Conservation (phyloP, 2,329 filamentous ascomycete genomes). For the Aspergillus sp. region DNA sequence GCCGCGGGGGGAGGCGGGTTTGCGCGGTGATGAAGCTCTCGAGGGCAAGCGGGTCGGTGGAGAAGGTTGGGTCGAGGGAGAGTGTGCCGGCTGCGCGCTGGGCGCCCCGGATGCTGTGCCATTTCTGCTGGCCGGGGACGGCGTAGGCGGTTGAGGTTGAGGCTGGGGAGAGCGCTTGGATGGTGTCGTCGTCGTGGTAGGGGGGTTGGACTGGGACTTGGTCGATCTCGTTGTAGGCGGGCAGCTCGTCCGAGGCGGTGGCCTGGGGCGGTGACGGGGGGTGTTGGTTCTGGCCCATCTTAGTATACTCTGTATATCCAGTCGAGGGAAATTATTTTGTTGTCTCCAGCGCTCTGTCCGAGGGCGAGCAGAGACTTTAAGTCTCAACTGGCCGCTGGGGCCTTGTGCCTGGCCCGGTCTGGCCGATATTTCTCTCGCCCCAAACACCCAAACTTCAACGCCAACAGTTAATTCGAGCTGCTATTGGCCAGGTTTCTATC, state of each 20-base stretch:
- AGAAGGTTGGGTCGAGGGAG: slow-evolving; percentile 12
- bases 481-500: too few species aligned
- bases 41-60: slow-evolving; percentile 29
- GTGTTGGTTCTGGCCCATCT: slow-evolving; percentile 2
- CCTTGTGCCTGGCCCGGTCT: too few species aligned
- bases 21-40: slow-evolving; percentile 43
- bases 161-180: not conserved
- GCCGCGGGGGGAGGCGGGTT: slow-evolving; percentile 50
- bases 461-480: too few species aligned
- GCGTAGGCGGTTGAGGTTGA: not conserved
- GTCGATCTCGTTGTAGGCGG: slow-evolving; percentile 1
- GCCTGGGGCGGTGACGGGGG: not conserved
- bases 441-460: too few species aligned
- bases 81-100: slow-evolving; percentile 1
- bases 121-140: slow-evolving; percentile 5
- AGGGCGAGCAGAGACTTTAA: too few species aligned
- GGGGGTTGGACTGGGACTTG: not conserved
- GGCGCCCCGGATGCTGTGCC: slow-evolving; percentile 7
- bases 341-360: too few species aligned
- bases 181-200: not conserved
- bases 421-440: too few species aligned
- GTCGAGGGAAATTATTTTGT: too few species aligned
- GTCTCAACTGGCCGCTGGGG: too few species aligned
- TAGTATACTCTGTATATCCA: too few species aligned
- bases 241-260: not conserved